Evolutionary conservation across 1,139 yeast genomes (phyloP).

Genomic region (Pichia cactophila): DNA sequence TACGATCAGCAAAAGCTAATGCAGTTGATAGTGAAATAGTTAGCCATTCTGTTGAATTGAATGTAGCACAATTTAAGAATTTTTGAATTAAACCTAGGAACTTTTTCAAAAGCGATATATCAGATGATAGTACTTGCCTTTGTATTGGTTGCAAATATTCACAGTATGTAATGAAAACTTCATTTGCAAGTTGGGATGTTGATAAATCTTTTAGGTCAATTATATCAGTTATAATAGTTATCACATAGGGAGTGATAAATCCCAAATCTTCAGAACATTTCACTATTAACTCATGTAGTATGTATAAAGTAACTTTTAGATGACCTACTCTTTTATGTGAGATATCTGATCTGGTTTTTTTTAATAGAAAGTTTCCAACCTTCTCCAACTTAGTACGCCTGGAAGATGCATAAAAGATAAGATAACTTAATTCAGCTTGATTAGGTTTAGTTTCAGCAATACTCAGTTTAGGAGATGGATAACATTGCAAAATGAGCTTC

Average conservation of each 20-base stretch:
- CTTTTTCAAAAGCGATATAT: slow-evolving; percentile 46
- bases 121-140: slow-evolving; percentile 55
- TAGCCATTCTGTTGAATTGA: slow-evolving; percentile 23
- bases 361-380: slow-evolving; percentile 63
- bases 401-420: slow-evolving; percentile 87
- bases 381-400: slow-evolving; percentile 82
- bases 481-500: slow-evolving; percentile 81
- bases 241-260: slow-evolving; percentile 62
- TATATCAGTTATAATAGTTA: slow-evolving; percentile 39
- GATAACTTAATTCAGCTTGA: slow-evolving; percentile 81
- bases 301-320: slow-evolving; percentile 70
- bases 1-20: slow-evolving; percentile 16
- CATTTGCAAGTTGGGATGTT: slow-evolving; percentile 44
- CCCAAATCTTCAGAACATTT: slow-evolving; percentile 79
- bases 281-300: slow-evolving; percentile 60
- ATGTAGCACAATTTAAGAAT: slow-evolving; percentile 30
- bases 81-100: slow-evolving; percentile 43
- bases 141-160: slow-evolving; percentile 51
- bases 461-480: slow-evolving; percentile 65
- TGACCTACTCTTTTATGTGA: slow-evolving; percentile 64
- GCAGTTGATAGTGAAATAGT: slow-evolving; percentile 22
- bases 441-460: slow-evolving; percentile 80
- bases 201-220: slow-evolving; percentile 47
- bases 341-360: slow-evolving; percentile 58
- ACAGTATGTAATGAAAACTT: slow-evolving; percentile 56